phyloP scores from a whole-genome alignment of 1,284 basidiomycete genomes.

The Cutaneotrichosporon sp. region DNA sequence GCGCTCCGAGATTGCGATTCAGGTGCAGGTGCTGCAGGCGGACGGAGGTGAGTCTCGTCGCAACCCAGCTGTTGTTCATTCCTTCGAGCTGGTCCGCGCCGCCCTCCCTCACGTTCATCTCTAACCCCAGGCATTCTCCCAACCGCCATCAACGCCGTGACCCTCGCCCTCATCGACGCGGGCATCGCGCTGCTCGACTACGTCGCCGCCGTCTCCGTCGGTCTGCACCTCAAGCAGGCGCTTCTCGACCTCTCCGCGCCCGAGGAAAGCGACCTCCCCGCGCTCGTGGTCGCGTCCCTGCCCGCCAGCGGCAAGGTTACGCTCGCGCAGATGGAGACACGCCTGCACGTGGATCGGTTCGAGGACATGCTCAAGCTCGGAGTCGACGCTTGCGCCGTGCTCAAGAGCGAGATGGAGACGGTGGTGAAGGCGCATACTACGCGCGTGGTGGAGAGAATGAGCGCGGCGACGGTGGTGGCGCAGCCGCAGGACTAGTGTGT shows the following conservation, averaged over 20 bases:
- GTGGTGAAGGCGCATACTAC: constrained; percentile 69
- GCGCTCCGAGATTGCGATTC: constrained; percentile 89
- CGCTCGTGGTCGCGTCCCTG: constrained; percentile 83
- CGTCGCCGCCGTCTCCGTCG: constrained; percentile 80
- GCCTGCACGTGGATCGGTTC: constrained; percentile 90
- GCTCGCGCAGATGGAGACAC: constrained; percentile 87
- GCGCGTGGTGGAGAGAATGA: constrained; percentile 59
- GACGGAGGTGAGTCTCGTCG: constrained; percentile 71
- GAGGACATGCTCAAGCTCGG: constrained; percentile 82
- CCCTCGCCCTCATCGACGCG: constrained; percentile 80
- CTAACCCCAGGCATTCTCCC: constrained; percentile 74
- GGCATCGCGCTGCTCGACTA: constrained; percentile 91
- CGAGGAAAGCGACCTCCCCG: constrained; percentile 88
- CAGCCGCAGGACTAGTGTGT: neutral
- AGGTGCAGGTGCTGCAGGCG: constrained; percentile 87
- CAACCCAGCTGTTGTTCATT: no score
- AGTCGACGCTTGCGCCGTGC: constrained; percentile 71
- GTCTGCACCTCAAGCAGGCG: constrained; percentile 67
- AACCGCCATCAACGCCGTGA: constrained; percentile 91
- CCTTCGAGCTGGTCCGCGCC: no score
- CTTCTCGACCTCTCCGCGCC: constrained; percentile 82
- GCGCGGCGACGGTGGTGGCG: constrained; percentile 3
- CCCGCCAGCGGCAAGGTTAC: constrained; percentile 81
- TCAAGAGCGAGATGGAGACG: constrained; percentile 81
- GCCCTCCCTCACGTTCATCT: no score